Evolutionary conservation across 2,329 filamentous ascomycete species (phyloP), one percentile per base, ranked within the genome.

Genomic region (Aspergillus vadensis): DNA sequence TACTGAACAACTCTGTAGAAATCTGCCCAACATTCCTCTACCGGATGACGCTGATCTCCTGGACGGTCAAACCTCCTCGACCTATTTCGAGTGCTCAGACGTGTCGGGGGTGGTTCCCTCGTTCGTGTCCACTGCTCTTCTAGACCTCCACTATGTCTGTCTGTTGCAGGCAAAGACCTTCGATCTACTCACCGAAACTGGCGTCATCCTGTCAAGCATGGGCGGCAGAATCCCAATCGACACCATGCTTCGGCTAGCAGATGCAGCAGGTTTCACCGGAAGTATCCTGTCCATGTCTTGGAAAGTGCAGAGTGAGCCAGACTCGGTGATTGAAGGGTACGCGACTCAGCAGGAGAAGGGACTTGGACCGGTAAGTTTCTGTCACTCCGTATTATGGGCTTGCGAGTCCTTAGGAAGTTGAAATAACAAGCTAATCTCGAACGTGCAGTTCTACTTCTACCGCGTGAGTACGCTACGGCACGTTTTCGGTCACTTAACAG

Each of bases 391-490:
- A 19, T 25, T 10, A 36, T 5, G 10, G 32, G 12, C 10, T 36
- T 36, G 4, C 4, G 10, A 12, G 27, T 4, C 27, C 27, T 30
- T 30, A 30, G 9, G 0, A 30, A 4, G 10, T 4, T 30, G 10
- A 12, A 36, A 36, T 4, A 2, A 12, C 32, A 36, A 36, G 32
- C 32, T 36, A 12, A 36, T 36, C 32, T 2, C 12, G 12, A 6
- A 17, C 21, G 19, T 8, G 14, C 25, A 55, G 53, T 55, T 55
- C n/a, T 55, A 55, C 12, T 47, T 55, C 41, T 55, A 47, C n/a
- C 53, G 53, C 53, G 43, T 23, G 8, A 32, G 39, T 5, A 30
- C 38, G 9, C 53, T 55, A 8, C 21, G 21, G 15, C 25, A 7
- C 4, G 10, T 23, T 1, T 55, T 47, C 19, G 10, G 27, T 10